Conservation (phyloP, 106 monocot species). For the Dendrobium officinale region DNA sequence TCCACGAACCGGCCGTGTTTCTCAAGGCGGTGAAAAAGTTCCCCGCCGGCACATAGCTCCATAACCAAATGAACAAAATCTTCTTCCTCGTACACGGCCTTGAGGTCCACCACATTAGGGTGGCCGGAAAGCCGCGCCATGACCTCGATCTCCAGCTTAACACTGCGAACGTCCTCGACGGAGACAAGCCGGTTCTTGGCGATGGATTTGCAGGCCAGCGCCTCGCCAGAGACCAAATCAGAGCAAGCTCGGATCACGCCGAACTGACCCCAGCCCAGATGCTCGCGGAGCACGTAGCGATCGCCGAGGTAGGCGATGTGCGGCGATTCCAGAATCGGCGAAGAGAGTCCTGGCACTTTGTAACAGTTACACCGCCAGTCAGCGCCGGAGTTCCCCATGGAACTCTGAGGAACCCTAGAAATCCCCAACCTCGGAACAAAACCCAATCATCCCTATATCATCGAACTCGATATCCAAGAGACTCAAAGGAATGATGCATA, state of each 20-base stretch:
- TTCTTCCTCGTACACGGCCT: slow-evolving; percentile 84
- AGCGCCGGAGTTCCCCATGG: background rate
- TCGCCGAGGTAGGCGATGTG: slow-evolving; percentile 53
- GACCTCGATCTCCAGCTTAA: slow-evolving; percentile 91
- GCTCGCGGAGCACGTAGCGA: slow-evolving; percentile 46
- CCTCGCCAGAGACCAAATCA: slow-evolving; percentile 49
- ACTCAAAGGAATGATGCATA: too few relatives aligned
- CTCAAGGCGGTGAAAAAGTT: slow-evolving; percentile 75
- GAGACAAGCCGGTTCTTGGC: slow-evolving; percentile 75
- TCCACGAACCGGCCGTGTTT: slow-evolving; percentile 61
- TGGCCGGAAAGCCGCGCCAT: slow-evolving; percentile 84
- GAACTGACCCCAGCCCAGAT: slow-evolving; percentile 88
- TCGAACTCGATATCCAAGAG: background rate
- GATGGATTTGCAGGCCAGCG: slow-evolving; percentile 87
- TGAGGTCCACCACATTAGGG: slow-evolving; percentile 79
- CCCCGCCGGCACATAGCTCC: slow-evolving; percentile 91
- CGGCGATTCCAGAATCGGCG: slow-evolving; percentile 55
- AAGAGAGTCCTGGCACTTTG: slow-evolving; percentile 38
- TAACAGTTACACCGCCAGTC: slow-evolving; percentile 32
- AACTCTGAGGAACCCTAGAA: background rate
- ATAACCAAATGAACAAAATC: slow-evolving; percentile 72
- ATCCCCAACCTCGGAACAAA: background rate
- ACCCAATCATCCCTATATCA: background rate
- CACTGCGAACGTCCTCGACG: slow-evolving; percentile 50
- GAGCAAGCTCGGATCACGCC: slow-evolving; percentile 79